Evolutionary conservation across 169 alveolate genomes (phyloP), one percentile per base, ranked within the genome.

Genomic region (Cryptosporidium sp.): DNA sequence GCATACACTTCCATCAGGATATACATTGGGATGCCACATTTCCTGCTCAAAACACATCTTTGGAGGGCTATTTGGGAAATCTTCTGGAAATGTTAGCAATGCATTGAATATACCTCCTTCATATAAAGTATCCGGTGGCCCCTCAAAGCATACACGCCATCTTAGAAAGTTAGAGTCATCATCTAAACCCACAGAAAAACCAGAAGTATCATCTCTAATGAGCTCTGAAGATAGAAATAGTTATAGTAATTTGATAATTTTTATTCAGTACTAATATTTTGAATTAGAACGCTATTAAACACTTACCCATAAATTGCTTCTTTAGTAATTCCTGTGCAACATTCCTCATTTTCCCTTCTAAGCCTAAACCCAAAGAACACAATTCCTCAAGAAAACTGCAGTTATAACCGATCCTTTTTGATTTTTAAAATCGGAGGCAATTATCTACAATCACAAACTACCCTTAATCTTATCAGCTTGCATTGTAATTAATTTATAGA

Each of bases 1-100:
- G 93, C 99, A 98, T 12, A 98, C 99, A 75, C 94, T 93, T n/a
- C 99, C 99, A 92, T 96, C 99, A 23, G 98, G 97, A 70, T 85
- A 87, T 85, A 96, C 96, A 94, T 97, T 98, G 16, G 99, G 99
- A 86, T 97, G 99, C 98, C 99, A 98, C 99, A 98, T 97, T 91
- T 97, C 98, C 43, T 97, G 97, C 86, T 93, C 96, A 92, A 98
- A 98, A 89, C 94, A 93, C 99, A 98, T 98, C 87, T 96, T 97
- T 21, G 99, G 99, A 26, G 99, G 99, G 50, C 93, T 95, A 91
- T 97, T 97, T 43, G 99, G 99, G 93, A 96, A 98, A 91, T 97
- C 99, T 12, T 96, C 95, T 0, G 99, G 99, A 86, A 98, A 98
- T 71, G 95, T 96, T 65, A 98, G 93, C 6, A 95, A 70, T 16